Evolutionary conservation across 2,329 filamentous ascomycete genomes (phyloP), one percentile per base, ranked within the genome.

Genomic region (Ceratocystis alfenasii): DNA sequence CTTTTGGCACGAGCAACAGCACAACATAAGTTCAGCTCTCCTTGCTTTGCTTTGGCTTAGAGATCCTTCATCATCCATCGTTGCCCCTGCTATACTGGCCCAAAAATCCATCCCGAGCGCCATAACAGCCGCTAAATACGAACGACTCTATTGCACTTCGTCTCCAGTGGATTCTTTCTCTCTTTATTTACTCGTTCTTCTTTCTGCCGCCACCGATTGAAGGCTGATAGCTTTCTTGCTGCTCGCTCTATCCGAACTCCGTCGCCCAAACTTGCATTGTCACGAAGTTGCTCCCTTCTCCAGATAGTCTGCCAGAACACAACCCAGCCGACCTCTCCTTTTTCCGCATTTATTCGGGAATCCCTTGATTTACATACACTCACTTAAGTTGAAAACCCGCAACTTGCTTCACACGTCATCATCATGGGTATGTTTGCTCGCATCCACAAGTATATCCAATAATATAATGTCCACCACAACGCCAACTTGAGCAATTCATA

Each of bases 401-500:
- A 33, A 36, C 55, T 1, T 15, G 33, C 17, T 59, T 59, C 28
- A 33, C 28, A 59, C 55, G 15, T 59, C 44, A 66, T 20, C 44
- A 66, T 15, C 30, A 66, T 66, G 64, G 64, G 64, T 66, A 66
- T 36, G 64, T 50, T 44, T 20, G 6, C 12, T 53, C 46, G 17
- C 55, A 25, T 6, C 48, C 22, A 53, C 8, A 22, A 28, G 8
- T 25, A 17, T 28, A 10, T 25, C 4, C 8, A 28, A 15, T 15
- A 4, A 41, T 4, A 12, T 5, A 15, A 41, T 41, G 36, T 5
- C 48, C 22, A 20, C 48, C 48, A 20, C 48, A 7, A 25, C 7
- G 17, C 8, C 17, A 6, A 48, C 8, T 22, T 20, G 46, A 36
- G 3, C 33, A 36, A 3, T 10, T 36, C 33, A 4, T 12, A 36